These are phyloP conservation scores for Ramalina intermedia DNA, from an alignment of 495 filamentous ascomycete genomes.

Conservation along the genomic window DNA sequence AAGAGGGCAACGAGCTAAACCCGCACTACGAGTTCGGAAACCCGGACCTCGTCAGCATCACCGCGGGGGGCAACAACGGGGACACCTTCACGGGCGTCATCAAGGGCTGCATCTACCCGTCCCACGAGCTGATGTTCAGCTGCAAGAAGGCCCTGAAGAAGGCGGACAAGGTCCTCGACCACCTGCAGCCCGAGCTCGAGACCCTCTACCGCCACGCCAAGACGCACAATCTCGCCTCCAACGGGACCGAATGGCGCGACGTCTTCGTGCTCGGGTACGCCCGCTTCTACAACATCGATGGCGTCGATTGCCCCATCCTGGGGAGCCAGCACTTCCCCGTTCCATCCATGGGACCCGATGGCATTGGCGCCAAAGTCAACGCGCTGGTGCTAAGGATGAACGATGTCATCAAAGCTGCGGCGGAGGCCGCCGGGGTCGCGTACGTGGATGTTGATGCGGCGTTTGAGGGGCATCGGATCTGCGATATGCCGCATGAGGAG, in stretches of 20 bases:
- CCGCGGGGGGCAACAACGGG: background rate
- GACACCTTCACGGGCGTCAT: background rate
- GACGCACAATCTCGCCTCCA: background rate
- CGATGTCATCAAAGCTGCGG: background rate
- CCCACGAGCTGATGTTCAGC: background rate
- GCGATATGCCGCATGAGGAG: background rate
- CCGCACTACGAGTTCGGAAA: background rate
- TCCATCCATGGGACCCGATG: background rate
- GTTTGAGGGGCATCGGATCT: constrained; percentile 23
- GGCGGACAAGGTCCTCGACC: background rate
- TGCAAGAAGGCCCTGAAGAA: background rate
- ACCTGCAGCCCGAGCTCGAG: background rate
- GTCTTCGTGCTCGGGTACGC: background rate
- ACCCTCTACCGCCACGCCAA: background rate
- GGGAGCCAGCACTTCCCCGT: background rate
- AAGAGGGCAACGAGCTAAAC: background rate
- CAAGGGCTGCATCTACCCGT: background rate
- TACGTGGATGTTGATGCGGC: constrained; percentile 29
- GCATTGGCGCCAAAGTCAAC: background rate
- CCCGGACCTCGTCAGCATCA: background rate
- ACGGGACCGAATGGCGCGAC: background rate
- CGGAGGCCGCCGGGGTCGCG: background rate
- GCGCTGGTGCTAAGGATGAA: background rate
- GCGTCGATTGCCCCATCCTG: background rate
- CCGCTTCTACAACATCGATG: background rate